Evolutionary conservation across 306 rosid genomes (phyloP).

Genomic region (Vigna reflexopilosa): DNA sequence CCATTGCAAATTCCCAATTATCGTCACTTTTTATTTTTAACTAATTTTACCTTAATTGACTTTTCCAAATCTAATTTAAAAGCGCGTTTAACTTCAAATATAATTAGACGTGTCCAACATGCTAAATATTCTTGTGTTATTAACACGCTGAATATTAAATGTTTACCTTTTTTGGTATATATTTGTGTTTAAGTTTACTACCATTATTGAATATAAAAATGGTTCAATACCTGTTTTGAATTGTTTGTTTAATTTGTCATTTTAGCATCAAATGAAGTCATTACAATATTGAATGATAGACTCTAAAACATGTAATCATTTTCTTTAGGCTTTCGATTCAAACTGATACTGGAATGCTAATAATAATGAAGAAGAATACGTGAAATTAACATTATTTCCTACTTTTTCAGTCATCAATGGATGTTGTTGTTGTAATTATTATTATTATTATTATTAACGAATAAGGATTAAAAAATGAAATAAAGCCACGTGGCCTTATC

Average conservation of each 20-base stretch:
- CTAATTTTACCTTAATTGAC: neutral
- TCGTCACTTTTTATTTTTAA: too few species aligned
- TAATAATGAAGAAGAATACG: constrained; percentile 25
- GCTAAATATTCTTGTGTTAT: neutral
- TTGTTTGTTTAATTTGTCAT: neutral
- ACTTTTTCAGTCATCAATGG: constrained; percentile 5
- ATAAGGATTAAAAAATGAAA: constrained; percentile 1
- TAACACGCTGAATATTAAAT: neutral
- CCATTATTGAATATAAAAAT: neutral
- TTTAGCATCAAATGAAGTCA: neutral
- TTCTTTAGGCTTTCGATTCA: neutral
- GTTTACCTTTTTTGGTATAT: neutral
- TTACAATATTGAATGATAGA: too few species aligned
- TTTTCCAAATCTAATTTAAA: constrained; percentile 9
- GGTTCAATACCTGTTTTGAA: neutral
- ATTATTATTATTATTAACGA: neutral
- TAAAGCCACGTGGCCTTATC: constrained; percentile 15
- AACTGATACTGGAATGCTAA: constrained; percentile 19
- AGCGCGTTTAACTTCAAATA: constrained; percentile 9
- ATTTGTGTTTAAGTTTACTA: neutral
- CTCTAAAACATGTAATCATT: neutral
- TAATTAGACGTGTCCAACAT: constrained; percentile 10
- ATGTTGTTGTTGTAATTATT: neutral
- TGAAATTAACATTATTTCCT: neutral
- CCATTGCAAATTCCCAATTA: neutral